Evolutionary conservation across 352 stramenopile species (phyloP), one percentile per base, ranked within the genome.

Genomic region (Phytophthora hybrid): DNA sequence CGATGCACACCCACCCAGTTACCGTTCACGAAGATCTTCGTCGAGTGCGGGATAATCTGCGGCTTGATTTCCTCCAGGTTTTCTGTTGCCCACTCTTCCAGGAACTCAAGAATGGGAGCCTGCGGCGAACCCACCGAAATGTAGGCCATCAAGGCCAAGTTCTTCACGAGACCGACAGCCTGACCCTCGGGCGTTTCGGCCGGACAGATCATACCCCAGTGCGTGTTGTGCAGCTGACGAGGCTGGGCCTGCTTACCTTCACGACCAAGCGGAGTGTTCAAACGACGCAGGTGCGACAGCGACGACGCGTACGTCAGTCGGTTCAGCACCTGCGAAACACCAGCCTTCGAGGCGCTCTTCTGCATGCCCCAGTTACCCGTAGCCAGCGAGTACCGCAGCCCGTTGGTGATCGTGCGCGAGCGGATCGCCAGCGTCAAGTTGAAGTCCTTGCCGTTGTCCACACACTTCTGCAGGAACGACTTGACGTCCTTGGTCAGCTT

Each of bases 11-110:
- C 98, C 31, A 99, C 93, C 98, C 98, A 99, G 76, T 99, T 99
- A 47, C 98, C 98, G 76, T 99, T 99, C 58, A 99, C 97, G 70
- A 99, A 99, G 62, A 99, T 99, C 89, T 99, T 99, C 49, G 98
- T 99, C 21, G 97, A 98, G 59, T 96, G 96, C 1, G 95, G 94
- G 73, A 99, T 99, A 47, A 99, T 98, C 62, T 97, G 97, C 31
- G 98, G 97, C 57, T 98, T 95, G 73, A 99, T 99, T 62, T 99
- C 95, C 73, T 98, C 94, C 51, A 99, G 67, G 74, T 99, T 99
- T 84, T 99, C 98, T 39, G 97, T 99, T 57, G 93, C 97, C 85
- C 98, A 99, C 78, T 99, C 98, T 79, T 99, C 97, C 52, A 99
- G 82, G 77, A 99, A 99, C 75, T 99, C 96, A 46, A 99, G 88